These are phyloP conservation scores for Myochromella boudieri DNA, from an alignment of 768 basidiomycete genomes.

Conservation along the genomic window DNA sequence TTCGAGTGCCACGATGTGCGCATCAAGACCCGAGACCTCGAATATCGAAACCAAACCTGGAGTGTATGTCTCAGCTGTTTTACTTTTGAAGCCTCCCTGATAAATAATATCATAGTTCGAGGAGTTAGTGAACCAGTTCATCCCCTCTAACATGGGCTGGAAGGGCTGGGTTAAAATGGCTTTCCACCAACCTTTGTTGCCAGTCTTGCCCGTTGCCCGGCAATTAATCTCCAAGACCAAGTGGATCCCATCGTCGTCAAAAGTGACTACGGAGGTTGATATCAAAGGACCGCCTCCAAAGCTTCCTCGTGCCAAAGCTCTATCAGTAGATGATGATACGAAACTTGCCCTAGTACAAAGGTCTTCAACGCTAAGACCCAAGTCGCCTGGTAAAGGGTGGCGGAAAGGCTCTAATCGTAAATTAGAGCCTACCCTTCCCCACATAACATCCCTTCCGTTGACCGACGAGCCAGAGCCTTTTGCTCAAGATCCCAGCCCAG, in stretches of 20 bases:
- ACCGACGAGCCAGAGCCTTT: constrained; percentile 42
- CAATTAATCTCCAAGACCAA: constrained; percentile 80
- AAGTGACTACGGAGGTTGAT: constrained; percentile 30
- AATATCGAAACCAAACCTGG: constrained; percentile 81
- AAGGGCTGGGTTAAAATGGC: constrained; percentile 83
- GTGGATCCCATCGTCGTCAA: constrained; percentile 51
- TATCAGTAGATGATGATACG: constrained; percentile 16
- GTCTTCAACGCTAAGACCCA: constrained; percentile 7
- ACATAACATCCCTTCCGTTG: constrained; percentile 30
- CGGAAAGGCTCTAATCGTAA: constrained; percentile 29
- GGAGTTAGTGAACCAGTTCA: constrained; percentile 75
- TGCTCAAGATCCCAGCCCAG: too few relatives aligned
- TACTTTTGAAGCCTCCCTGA: too few relatives aligned
- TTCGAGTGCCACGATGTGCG: constrained; percentile 80
- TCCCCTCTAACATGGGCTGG: constrained; percentile 77
- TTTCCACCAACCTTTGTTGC: constrained; percentile 75
- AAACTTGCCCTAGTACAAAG: constrained; percentile 11
- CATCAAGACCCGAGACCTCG: constrained; percentile 77
- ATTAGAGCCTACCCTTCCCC: constrained; percentile 19
- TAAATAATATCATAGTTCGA: constrained; percentile 66
- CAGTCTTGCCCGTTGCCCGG: constrained; percentile 75
- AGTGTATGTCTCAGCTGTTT: constrained; percentile 69
- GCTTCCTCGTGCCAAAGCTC: constrained; percentile 24
- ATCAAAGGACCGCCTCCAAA: constrained; percentile 28
- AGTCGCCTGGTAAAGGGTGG: constrained; percentile 21